Evolutionary conservation across 2,329 filamentous ascomycete genomes (phyloP), one percentile per base, ranked within the genome.

Genomic region (Fusarium sp.): DNA sequence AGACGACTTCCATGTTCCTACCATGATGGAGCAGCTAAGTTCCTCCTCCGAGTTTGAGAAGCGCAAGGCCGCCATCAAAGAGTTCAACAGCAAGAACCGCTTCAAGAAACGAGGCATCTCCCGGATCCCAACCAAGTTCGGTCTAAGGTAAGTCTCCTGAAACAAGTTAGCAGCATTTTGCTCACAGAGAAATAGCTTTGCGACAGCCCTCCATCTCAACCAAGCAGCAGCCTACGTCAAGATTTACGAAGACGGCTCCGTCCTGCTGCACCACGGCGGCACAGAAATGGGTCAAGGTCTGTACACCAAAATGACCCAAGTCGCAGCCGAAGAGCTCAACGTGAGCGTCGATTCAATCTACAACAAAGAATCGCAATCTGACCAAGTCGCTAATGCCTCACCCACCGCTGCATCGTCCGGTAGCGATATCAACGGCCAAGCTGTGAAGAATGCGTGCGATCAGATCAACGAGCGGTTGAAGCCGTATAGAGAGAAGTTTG

Each of bases 231-330:
- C 57, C 3, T 60, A 60, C 35, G 35, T 60, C 5, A 60, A 60
- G 1, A 60, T 60, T 35, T 60, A 60, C 28, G 57, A 60, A 41
- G 57, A 60, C 11, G 57, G 57, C 15, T 60, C 45, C 8, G 47
- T 60, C 1, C 57, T 60, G 9, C 28, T 60, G 3, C 57, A 60
- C 1, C 57, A 60, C 57, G 57, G 57, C 18, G 57, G 57, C 6
- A 60, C 57, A n/a, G 57, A 60, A 54, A 60, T 60, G 57, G 57
- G 57, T 2, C 57, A 60, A 41, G 57, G 57, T 0, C 57, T 60
- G 0, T 60, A 60, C 28, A 60, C 57, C 0, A 60, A 60, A 12
- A 60, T 60, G 57, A 33, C 57, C 3, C 57, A 60, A 26, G 57
- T 60, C 15, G 18, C 26, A 0, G 57, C 57, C 1, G 57, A 60